Evolutionary conservation across 352 stramenopile species (phyloP).

Genomic region (Plasmopara halstedii): DNA sequence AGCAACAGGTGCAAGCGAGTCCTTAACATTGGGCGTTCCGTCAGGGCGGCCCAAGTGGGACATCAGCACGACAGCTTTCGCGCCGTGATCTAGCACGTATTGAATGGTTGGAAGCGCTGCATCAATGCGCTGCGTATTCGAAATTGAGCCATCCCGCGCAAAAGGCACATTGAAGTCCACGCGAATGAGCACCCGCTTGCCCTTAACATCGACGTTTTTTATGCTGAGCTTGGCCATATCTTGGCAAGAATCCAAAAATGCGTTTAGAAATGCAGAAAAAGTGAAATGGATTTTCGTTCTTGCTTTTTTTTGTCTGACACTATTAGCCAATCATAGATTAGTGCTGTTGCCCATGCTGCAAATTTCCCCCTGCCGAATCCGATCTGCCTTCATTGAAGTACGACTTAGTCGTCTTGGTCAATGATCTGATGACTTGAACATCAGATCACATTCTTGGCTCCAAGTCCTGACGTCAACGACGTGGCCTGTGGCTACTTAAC

Average conservation of each 20-base stretch:
- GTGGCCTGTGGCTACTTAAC: constrained; percentile 84
- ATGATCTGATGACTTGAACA: no score
- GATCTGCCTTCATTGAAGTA: no score
- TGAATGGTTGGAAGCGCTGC: constrained; percentile 94
- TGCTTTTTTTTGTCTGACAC: no score
- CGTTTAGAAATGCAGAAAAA: no score
- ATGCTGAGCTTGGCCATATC: constrained; percentile 84
- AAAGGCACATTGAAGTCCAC: constrained; percentile 99
- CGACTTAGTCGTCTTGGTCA: no score
- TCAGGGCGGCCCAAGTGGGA: constrained; percentile 98
- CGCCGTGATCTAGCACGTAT: constrained; percentile 95
- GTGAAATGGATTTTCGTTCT: no score
- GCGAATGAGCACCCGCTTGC: constrained; percentile 98
- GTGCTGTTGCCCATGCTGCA: no score
- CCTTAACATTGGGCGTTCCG: constrained; percentile 90
- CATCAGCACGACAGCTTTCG: constrained; percentile 97
- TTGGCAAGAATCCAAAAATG: no score
- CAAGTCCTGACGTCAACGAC: constrained; percentile 69
- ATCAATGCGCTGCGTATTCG: constrained; percentile 99
- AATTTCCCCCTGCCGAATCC: no score
- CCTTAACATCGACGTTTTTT: constrained; percentile 91
- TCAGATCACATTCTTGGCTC: constrained; percentile 71
- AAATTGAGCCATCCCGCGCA: constrained; percentile 87
- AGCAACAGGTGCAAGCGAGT: constrained; percentile 94
- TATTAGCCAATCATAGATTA: no score